Conservation (phyloP, 768 basidiomycete genomes). For the Tulasnella calospora region DNA sequence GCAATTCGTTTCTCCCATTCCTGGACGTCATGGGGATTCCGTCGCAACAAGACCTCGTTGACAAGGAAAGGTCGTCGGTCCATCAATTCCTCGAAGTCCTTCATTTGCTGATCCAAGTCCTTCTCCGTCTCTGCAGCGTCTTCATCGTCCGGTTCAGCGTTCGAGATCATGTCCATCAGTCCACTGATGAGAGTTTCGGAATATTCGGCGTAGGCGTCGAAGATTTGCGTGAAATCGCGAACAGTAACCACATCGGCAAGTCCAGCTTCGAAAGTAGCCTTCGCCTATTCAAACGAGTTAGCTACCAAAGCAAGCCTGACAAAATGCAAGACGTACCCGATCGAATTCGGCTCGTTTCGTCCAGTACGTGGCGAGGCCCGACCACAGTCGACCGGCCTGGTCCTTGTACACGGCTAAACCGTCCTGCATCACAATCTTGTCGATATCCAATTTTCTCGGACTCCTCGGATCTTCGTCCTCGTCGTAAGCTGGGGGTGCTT, state of each 20-base stretch:
- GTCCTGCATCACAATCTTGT: conserved; percentile 75
- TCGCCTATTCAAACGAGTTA: conserved; percentile 46
- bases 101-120: conserved; percentile 85
- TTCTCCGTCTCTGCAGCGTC: conserved; percentile 72
- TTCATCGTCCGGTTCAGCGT: conserved; percentile 74
- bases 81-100: conserved; percentile 88
- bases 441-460: conserved; percentile 72
- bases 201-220: conserved; percentile 94
- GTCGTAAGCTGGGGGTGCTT: conserved; percentile 53
- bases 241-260: conserved; percentile 81
- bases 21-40: conserved; percentile 96
- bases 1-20: conserved; percentile 99
- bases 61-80: conserved; percentile 93
- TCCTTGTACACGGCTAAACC: conserved; percentile 89
- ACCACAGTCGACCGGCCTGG: conserved; percentile 94
- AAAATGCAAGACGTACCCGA: conserved; percentile 22
- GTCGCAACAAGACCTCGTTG: conserved; percentile 86
- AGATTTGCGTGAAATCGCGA: conserved; percentile 95
- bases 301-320: neutral
- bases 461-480: conserved; percentile 80
- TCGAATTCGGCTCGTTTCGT: conserved; percentile 96
- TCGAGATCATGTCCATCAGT: conserved; percentile 78
- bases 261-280: conserved; percentile 81
- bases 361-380: conserved; percentile 96
- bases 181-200: conserved; percentile 83